Base-by-base conservation (phyloP, 805 yeast species). In the Cyberlindnera nakhonratchasimensis region DNA sequence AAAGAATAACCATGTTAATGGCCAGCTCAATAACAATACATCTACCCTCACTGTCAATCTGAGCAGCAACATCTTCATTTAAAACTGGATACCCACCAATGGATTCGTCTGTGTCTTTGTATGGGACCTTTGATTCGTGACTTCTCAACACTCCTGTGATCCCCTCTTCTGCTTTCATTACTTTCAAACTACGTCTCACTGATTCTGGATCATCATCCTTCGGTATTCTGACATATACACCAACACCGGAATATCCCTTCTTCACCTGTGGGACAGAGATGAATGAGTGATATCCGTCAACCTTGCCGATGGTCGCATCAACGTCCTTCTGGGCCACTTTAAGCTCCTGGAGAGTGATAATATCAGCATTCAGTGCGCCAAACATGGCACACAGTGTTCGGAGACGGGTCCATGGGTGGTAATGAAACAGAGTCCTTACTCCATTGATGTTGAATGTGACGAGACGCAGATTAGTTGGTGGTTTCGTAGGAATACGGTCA, bases 171-270 rank as follows among this genome's bases (percentile, higher is more conserved):
- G 90, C 96, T 49, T 75, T 78, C 3, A 74, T 38, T 1, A 88
- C 87, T 2, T 70, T 64, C 20, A 89, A 57, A 2, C 71, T 58
- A 16, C 59, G 56, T 39, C 53, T 58, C 2, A 65, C 41, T 18
- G 48, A 34, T 1, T 61, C 57, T 0, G 74, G 61, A 20, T 82
- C 85, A 10, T 60, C 62, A 0, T 62, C 64, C 1, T 56, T 52
- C 1, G 82, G 78, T 3, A 67, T 62, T 35, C 89, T 65, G 2
- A 86, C 72, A 63, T 86, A 91, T 3, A 91, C 75, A 0, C 90
- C 95, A 1, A 91, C 97, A 0, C 99, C 99, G 42, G 91, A 77
- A 59, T 93, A 93, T 0, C 98, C 98, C 55, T 80, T 85, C 57
- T 79, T 85, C 3, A 58, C 43, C 10, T 58, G 60, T 0, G 96